Evolutionary conservation across 2,329 filamentous ascomycete species (phyloP), one percentile per base, ranked within the genome.

Genomic region (Aspergillus quadrilineatus): DNA sequence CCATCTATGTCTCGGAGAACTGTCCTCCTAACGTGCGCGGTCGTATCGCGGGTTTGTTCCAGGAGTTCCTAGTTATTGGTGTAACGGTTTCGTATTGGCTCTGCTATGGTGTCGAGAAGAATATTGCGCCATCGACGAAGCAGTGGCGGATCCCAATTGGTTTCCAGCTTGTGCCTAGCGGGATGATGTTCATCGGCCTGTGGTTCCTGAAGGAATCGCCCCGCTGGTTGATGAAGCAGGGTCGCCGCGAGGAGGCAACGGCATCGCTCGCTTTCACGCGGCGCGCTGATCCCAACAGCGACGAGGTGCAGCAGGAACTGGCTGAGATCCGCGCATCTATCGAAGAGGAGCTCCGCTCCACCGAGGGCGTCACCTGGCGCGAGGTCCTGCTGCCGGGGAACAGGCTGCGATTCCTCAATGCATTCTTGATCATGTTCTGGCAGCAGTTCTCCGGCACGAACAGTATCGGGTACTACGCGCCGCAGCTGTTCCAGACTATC

Each of bases 371-470:
- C 42, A 53, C 50, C 55, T 74, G 75, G 8, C 65, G 76, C 26
- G 60, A 53, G 42, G 22, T 70, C 17, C 70, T 75, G 58, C 72
- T 75, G 48, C 69, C 65, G 12, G 68, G 86, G 65, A 85, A 79
- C 44, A 78, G 86, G n/a, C 79, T 88, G 50, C 70, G 50, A 9
- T 53, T 86, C 7, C 81, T 87, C 57, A 86, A 82, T 17, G 82
- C 81, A 37, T 72, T 83, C 32, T 81, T 87, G 39, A 85, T 89
- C 67, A 79, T 85, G 58, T 86, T 89, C 63, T 53, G 50, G 50
- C 85, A 85, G 47, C 85, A 88, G 60, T 81, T 75, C 63, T 75
- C 73, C 17, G 74, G 72, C 12, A 72, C 75, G 58, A 75, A 77
- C 60, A 73, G 75, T 56, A 75, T 77, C 32, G 49, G 49, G 14